A percentile compares a stretch with the other conserved stretches of the same genome.
Evolutionary conservation across 169 alveolate species (phyloP).

Genomic region (Plasmodium yoelii): DNA sequence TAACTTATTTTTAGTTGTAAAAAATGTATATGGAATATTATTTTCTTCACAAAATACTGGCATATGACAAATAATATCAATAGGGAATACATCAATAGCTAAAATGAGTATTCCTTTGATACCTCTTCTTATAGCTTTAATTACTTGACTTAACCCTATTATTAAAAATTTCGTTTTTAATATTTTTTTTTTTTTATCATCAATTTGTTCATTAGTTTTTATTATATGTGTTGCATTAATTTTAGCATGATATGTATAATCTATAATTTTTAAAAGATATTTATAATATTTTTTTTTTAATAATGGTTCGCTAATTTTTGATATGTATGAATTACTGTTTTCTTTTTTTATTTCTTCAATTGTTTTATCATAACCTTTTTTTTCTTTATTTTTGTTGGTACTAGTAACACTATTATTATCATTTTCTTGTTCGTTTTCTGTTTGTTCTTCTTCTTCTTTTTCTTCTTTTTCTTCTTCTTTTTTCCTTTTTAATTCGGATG

Average conservation of each 20-base stretch:
- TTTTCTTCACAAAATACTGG: conserved; percentile 96
- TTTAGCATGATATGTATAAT: conserved; percentile 53
- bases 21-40: conserved; percentile 93
- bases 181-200: conserved; percentile 45
- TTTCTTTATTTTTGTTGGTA: neutral
- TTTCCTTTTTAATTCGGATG: neutral
- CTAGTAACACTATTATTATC: neutral
- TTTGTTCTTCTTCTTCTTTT: neutral
- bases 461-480: conserved; percentile 1
- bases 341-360: conserved; percentile 59
- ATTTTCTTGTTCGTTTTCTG: neutral
- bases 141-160: conserved; percentile 96
- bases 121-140: conserved; percentile 95
- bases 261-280: conserved; percentile 46
- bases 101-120: conserved; percentile 91
- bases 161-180: conserved; percentile 40
- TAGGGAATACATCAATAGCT: conserved; percentile 97
- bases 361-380: conserved; percentile 27
- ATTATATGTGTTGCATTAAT: conserved; percentile 24
- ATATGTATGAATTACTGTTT: conserved; percentile 31
- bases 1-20: conserved; percentile 91
- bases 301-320: conserved; percentile 58
- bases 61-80: conserved; percentile 96
- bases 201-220: conserved; percentile 43
- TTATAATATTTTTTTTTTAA: conserved; percentile 57